Evolutionary conservation across 345 rosid genomes (phyloP), one percentile per base, ranked within the genome.

Genomic region (Acer campestre): DNA sequence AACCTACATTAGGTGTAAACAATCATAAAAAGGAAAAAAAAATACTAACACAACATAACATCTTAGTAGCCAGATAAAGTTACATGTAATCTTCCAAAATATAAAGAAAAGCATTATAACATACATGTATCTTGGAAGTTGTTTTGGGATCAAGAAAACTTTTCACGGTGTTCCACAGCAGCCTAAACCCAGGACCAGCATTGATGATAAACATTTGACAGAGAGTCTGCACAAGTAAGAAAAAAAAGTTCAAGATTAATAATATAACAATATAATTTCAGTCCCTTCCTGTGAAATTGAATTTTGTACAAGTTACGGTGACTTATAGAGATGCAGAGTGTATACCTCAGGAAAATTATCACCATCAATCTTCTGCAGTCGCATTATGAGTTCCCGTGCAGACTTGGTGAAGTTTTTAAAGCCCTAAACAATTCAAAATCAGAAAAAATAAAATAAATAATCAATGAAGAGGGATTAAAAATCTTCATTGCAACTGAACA

Each of bases 291-390:
- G 61, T 55, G 51, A 64, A 23, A 49, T 11, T 20, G 7, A n/a
- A 77, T 23, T 46, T 55, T 65, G 46, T 48, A 18, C 67, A 48
- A 78, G 68, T 35, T 14, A 38, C 10, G 14, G 22, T 18, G 49
- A 76, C 29, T 12, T 67, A 44, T n/a, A 61, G 44, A 62, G 17
- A 38, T 14, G 46, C 35, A 74, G 81, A 78, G 75, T 23, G 70
- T 40, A 78, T 67, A 94, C 99, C 98, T 96, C 99, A 25, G 99
- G 99, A 82, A 94, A 96, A 80, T 96, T 96, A 82, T 96, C 98
- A 68, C 98, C 96, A 79, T 96, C 99, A 84, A 96, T 87, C 86
- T 93, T 96, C 87, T 96, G 99, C 76, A 96, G 86, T 53, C 97
- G 92, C 80, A 85, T 84, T 67, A 96, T 85, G 82, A 96, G 98